Conservation (phyloP, 208 protist species). For the Crithidia thermophila region DNA sequence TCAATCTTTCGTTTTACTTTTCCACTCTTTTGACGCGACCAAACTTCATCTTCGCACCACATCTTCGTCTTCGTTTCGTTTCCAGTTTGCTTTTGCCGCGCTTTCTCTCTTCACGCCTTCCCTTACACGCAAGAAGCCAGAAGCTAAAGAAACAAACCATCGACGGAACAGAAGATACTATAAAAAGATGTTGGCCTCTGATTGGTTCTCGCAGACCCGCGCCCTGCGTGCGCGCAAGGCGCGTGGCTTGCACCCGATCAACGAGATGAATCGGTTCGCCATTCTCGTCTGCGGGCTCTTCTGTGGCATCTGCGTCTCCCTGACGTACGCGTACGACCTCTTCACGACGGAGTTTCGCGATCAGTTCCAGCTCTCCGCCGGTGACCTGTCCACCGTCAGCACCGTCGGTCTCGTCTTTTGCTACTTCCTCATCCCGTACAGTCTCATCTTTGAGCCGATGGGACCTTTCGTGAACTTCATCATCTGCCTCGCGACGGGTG, state of each 20-base stretch:
- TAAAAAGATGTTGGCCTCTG: constrained; percentile 12
- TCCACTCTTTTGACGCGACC: too few relatives aligned
- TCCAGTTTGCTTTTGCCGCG: neutral
- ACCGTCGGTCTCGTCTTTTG: constrained; percentile 48
- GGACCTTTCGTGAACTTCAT: constrained; percentile 33
- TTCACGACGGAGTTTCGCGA: constrained; percentile 37
- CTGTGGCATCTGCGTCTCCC: constrained; percentile 46
- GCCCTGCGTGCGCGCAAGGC: constrained; percentile 35
- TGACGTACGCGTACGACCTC: constrained; percentile 47
- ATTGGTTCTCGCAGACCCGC: constrained; percentile 37
- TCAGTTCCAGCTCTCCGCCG: constrained; percentile 30
- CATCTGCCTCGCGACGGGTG: constrained; percentile 25
- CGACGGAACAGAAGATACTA: too few relatives aligned
- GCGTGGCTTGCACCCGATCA: constrained; percentile 30
- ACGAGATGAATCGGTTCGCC: constrained; percentile 43
- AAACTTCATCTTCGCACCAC: too few relatives aligned
- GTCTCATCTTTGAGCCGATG: constrained; percentile 33
- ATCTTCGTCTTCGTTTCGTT: neutral
- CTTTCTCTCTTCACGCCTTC: too few relatives aligned
- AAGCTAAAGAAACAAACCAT: too few relatives aligned
- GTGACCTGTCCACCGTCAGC: constrained; percentile 51
- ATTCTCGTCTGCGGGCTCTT: constrained; percentile 51
- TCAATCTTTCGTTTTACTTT: too few relatives aligned
- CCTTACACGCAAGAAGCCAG: neutral
- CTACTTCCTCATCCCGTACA: constrained; percentile 44